Conservation (phyloP, 176 grass and related monocot genomes). For the Pharus latifolius region DNA sequence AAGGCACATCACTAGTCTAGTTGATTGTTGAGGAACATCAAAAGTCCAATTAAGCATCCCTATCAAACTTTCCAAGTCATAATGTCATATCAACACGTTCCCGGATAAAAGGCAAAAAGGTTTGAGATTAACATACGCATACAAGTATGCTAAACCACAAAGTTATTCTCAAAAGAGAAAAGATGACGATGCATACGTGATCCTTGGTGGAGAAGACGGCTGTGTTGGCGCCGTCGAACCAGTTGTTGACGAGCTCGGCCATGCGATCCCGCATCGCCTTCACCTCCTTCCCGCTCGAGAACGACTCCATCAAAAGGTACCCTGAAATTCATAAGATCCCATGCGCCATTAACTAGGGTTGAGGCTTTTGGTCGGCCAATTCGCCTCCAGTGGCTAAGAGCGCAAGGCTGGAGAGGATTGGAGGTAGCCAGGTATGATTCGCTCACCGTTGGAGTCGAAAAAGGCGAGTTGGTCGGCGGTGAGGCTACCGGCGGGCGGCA, state of each 20-base stretch:
- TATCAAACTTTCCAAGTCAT: no score
- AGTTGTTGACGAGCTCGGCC: constrained; percentile 45
- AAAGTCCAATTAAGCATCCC: no score
- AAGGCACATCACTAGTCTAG: no score
- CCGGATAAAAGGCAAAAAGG: no score
- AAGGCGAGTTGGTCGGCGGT: constrained; percentile 52
- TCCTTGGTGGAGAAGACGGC: constrained; percentile 81
- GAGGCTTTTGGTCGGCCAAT: not conserved
- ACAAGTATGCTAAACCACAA: no score
- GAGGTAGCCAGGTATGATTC: not conserved
- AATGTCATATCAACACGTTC: no score
- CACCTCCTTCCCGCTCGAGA: constrained; percentile 51
- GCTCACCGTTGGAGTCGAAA: constrained; percentile 65
- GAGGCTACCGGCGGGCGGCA: constrained; percentile 44
- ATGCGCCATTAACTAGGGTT: not conserved
- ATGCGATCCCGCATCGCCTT: constrained; percentile 66
- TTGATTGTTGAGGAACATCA: no score
- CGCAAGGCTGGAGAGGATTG: not conserved
- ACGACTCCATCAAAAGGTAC: constrained; percentile 71
- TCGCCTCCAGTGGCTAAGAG: not conserved
- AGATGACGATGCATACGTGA: constrained; percentile 42
- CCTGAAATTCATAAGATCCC: constrained; percentile 30
- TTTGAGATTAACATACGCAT: no score
- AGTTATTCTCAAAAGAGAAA: no score
- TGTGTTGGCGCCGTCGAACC: constrained; percentile 45